Evolutionary conservation across 2,329 filamentous ascomycete species (phyloP), one percentile per base, ranked within the genome.

Genomic region (Ophiostoma tasmaniense): DNA sequence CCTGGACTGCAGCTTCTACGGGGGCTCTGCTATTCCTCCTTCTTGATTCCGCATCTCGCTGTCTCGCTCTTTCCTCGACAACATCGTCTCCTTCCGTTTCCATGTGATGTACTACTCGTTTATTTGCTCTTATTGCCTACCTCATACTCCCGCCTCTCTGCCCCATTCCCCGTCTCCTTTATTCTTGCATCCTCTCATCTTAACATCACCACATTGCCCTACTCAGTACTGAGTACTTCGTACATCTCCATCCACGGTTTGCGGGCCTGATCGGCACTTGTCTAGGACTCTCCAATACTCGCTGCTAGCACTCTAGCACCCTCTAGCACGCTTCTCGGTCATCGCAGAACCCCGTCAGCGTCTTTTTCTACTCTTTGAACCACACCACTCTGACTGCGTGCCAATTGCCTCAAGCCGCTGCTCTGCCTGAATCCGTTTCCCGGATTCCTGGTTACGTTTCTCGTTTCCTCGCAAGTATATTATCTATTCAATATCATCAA

Each of bases 401-500:
- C 25, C 55, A 30, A 61, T 61, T 28, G 55, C 55, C 55, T 61
- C 55, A 61, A 30, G 55, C 25, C n/a, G 25, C 55, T 17, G 13
- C 33, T 62, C 62, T 22, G 10, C 35, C 67, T n/a, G 28, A 59
- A 28, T 59, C 52, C 52, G 52, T 30, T 61, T 61, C 55, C 52
- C 55, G 30, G 55, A 61, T 61, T 30, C 25, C 55, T 30, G 55
- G 55, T 30, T 61, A 10, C 55, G 55, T 61, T 61, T 61, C 55
- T 39, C 17, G 30, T 37, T 64, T 64, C 61, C 30, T 64, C 22
- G 2, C 1, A 62, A 28, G 10, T 62, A 45, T 39, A 13, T 39
- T 66, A 66, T 64, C 30, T 64, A 28, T 68, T 59, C 39, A 17
- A 59, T 30, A 59, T 52, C 17, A 25, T 55, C 50, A 22, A n/a